phyloP scores from a whole-genome alignment of 352 stramenopile genomes.

The Globisporangium orthogonon region DNA sequence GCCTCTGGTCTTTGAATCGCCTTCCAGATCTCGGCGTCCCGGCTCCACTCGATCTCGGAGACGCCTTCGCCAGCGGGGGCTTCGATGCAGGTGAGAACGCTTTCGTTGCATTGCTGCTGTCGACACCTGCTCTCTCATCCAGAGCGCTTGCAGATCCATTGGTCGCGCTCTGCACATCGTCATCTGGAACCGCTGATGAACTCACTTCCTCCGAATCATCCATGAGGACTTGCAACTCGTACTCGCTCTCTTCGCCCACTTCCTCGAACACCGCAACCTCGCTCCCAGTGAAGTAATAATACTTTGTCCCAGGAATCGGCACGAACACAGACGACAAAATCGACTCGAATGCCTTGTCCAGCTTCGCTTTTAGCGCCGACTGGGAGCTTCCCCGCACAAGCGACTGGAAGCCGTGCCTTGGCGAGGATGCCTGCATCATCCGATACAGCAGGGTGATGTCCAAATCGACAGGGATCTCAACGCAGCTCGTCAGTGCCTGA shows the following conservation, averaged over 20 bases:
- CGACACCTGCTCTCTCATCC: not conserved
- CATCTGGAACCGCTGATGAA: conserved; percentile 16
- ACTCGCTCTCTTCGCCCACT: conserved; percentile 32
- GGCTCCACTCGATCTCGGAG: not conserved
- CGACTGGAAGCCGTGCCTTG: conserved; percentile 16
- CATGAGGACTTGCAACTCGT: conserved; percentile 57
- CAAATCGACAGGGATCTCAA: conserved; percentile 79
- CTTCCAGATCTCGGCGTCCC: conserved; percentile 2
- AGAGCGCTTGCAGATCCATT: not conserved
- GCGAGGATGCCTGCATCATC: conserved; percentile 54
- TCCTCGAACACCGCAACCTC: conserved; percentile 57
- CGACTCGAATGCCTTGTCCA: conserved; percentile 68
- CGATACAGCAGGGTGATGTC: conserved; percentile 85
- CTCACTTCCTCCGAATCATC: conserved; percentile 48
- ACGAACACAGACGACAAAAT: conserved; percentile 59
- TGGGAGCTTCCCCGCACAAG: conserved; percentile 33
- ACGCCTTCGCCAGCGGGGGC: conserved; percentile 11
- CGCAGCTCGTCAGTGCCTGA: conserved; percentile 80
- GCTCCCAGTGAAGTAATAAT: conserved; percentile 77
- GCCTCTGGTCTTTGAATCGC: conserved; percentile 7
- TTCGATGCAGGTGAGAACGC: conserved; percentile 12
- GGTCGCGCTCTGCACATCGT: conserved; percentile 1
- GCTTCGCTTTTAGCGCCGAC: conserved; percentile 46
- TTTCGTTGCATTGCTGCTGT: not conserved
- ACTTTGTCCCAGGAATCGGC: conserved; percentile 67